These are phyloP conservation scores for Marsdenia floribunda DNA, from an alignment of 257 asterid genomes.

Conservation along the genomic window DNA sequence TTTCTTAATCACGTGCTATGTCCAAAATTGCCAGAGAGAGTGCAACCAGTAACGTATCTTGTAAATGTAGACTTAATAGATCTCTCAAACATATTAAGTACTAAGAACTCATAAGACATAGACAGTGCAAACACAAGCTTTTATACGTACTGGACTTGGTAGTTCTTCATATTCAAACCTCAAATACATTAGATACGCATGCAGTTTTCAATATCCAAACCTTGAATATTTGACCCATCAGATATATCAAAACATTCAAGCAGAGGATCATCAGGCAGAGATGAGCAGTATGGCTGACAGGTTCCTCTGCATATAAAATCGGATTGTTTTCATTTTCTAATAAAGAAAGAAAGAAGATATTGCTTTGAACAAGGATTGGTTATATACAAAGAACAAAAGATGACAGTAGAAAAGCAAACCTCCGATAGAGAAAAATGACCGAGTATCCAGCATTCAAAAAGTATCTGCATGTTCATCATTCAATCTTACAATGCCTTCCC, in stretches of 20 bases:
- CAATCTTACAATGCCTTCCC: not conserved
- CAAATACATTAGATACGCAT: not conserved
- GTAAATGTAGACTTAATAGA: not conserved
- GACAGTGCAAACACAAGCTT: not conserved
- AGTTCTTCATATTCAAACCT: not conserved
- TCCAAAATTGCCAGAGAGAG: too few species aligned
- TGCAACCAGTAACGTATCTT: not conserved
- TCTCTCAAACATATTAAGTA: not conserved
- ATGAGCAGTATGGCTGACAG: slow-evolving; percentile 75
- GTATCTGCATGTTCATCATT: slow-evolving; percentile 45
- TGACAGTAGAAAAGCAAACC: slow-evolving; percentile 34
- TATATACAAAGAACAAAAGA: slow-evolving; percentile 8
- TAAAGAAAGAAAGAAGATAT: not conserved
- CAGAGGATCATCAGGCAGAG: slow-evolving; percentile 90
- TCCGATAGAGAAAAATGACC: slow-evolving; percentile 79
- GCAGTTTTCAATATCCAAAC: slow-evolving; percentile 31
- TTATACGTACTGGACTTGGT: not conserved
- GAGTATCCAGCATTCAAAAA: slow-evolving; percentile 88
- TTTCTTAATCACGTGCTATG: too few species aligned
- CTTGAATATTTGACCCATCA: slow-evolving; percentile 50
- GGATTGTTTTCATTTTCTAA: not conserved
- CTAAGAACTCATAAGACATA: not conserved
- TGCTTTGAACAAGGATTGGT: slow-evolving; percentile 6
- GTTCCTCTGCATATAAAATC: slow-evolving; percentile 58
- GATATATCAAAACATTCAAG: slow-evolving; percentile 67